A percentile compares a stretch with the other conserved stretches of the same genome.
phyloP scores from a whole-genome alignment of 2,329 filamentous ascomycete genomes.

The Aspergillus spinulosporus region DNA sequence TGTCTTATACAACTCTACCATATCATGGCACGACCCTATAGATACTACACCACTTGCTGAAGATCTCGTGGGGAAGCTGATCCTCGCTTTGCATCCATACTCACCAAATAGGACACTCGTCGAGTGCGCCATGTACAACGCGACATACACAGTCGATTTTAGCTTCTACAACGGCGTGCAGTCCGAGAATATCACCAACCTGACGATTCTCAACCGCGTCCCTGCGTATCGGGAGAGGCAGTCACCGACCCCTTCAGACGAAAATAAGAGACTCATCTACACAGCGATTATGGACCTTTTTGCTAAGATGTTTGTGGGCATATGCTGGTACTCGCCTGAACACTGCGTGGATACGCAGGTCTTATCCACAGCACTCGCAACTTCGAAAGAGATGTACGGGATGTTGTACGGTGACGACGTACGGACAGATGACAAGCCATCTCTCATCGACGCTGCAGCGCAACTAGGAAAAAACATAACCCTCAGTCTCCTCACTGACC shows the following conservation, averaged over 20 bases:
- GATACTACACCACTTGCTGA: too few species aligned
- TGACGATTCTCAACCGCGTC: not conserved
- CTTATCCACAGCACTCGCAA: not conserved
- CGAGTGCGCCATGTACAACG: conserved; percentile 11
- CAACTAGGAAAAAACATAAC: conserved; percentile 1
- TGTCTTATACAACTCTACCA: not conserved
- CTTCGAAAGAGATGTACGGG: not conserved
- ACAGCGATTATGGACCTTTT: not conserved
- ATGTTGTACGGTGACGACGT: not conserved
- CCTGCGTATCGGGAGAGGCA: not conserved
- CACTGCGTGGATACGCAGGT: too few species aligned
- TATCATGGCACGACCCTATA: too few species aligned
- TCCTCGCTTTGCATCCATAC: not conserved
- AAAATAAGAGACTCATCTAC: not conserved
- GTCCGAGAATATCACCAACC: not conserved
- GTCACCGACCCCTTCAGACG: not conserved
- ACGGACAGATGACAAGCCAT: not conserved
- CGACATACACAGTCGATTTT: conserved; percentile 4
- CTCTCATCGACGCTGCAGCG: not conserved
- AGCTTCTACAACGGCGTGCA: not conserved
- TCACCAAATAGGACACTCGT: not conserved
- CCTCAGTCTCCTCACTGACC: not conserved
- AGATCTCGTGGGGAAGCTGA: not conserved
- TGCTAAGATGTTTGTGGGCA: not conserved
- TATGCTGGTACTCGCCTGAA: too few species aligned